A percentile compares a stretch with the other conserved stretches of the same genome.
phyloP scores from a whole-genome alignment of 1,284 basidiomycete genomes.

The Tylopilus sp. region DNA sequence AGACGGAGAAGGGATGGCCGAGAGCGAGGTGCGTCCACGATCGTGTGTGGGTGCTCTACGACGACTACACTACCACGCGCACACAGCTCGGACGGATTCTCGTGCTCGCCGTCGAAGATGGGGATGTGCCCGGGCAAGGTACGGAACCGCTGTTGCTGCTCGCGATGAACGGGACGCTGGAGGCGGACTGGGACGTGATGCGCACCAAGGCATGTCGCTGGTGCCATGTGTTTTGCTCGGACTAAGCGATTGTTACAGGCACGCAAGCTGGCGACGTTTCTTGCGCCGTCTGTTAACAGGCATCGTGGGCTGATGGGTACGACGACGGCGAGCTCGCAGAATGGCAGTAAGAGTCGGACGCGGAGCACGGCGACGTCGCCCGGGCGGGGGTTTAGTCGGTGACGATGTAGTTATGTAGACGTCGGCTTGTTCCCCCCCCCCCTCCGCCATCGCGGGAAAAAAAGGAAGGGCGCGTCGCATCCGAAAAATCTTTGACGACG shows the following conservation, averaged over 20 bases:
- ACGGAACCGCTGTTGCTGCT: constrained; percentile 59
- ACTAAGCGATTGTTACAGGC: constrained; percentile 41
- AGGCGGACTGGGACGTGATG: constrained; percentile 60
- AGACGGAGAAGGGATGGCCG: constrained; percentile 53
- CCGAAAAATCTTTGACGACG: constrained; percentile 2
- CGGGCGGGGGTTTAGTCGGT: constrained; percentile 22
- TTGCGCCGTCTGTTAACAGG: constrained; percentile 41
- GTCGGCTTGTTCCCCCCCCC: no score
- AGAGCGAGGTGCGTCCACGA: constrained; percentile 57
- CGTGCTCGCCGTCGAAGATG: constrained; percentile 58
- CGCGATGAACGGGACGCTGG: constrained; percentile 58
- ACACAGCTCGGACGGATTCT: constrained; percentile 63
- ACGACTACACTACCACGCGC: not conserved
- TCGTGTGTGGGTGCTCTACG: not conserved
- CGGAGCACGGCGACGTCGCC: constrained; percentile 31
- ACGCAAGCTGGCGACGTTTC: constrained; percentile 44
- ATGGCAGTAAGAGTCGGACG: constrained; percentile 28
- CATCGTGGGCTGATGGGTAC: constrained; percentile 33
- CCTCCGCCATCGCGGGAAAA: constrained; percentile 23
- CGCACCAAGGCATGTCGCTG: constrained; percentile 50
- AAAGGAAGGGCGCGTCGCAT: not conserved
- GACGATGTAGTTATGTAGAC: not conserved
- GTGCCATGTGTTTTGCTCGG: not conserved
- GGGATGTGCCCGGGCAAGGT: constrained; percentile 12
- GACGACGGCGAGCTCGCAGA: constrained; percentile 4